Base-by-base conservation (phyloP, 768 basidiomycete species). In the Lactifluus echinatus region DNA sequence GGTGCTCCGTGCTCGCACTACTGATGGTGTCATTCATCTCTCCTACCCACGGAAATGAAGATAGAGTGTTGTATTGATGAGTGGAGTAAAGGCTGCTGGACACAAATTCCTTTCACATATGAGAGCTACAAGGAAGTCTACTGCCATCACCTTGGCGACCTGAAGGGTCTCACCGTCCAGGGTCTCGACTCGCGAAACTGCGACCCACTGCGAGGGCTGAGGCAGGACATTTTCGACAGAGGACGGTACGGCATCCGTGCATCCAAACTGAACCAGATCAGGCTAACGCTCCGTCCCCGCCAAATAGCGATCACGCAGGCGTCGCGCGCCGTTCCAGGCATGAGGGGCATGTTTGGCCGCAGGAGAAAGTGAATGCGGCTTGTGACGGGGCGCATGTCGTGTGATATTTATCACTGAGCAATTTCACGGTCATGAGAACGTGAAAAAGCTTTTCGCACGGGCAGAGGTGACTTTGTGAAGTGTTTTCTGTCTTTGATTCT, bases 41-140 rank as follows among this genome's bases (percentile, higher is more conserved):
- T 31, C n/a, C n/a, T n/a, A n/a, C n/a, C 6, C 11, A 42, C 15
- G 28, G 24, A 5, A 17, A 29, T 19, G 11, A 49, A 59, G 58
- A 50, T 54, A 19, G 58, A 59, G 23, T 55, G 58, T 36, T 59
- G 53, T 15, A 55, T 59, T 10, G 53, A 59, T 17, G 53, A 59
- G 15, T 59, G 58, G 58, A 33, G 42, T 23, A 31, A 37, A 31
- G 58, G 58, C 3, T 28, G 42, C n/a, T 55, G 53, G 52, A 29
- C 15, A 11, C 26, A 24, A 21, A 50, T 59, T 15, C 58, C 42
- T 8, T 59, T 59, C 26, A 33, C 48, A 21, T 50, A 59, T 50
- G 58, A 55, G 40, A 42, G 50, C 33, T 59, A 59, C 42, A 44
- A 44, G 34, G 53, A 50, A 3, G 43, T 55, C 11, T 59, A 59